Conservation (phyloP, 1,284 basidiomycete species). For the Microbotryum saponariae region DNA sequence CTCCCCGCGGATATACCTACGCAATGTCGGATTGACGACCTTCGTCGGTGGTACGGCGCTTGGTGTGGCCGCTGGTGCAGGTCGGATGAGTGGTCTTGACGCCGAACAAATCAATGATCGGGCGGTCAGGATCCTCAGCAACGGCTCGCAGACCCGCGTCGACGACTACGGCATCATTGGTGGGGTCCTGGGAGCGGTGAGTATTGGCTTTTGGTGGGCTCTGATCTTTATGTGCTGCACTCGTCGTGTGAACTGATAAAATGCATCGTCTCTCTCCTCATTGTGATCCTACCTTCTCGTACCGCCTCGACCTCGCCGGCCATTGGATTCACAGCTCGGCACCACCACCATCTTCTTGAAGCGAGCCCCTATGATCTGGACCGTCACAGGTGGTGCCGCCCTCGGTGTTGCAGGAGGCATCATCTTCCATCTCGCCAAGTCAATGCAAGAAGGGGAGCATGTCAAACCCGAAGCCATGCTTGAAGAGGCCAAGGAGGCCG, state of each 20-base stretch:
- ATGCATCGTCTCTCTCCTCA: neutral
- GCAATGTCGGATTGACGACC: too few relatives aligned
- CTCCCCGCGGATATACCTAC: too few relatives aligned
- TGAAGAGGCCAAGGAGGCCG: constrained; percentile 5
- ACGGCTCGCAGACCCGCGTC: constrained; percentile 3
- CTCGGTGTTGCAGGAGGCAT: constrained; percentile 31
- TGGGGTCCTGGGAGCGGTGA: constrained; percentile 12
- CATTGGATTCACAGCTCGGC: constrained; percentile 10
- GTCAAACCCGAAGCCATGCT: constrained; percentile 2
- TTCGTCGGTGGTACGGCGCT: too few relatives aligned
- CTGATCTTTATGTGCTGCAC: neutral
- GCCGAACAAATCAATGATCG: constrained; percentile 2
- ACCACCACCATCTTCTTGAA: constrained; percentile 28
- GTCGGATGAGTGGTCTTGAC: neutral
- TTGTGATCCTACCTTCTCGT: neutral
- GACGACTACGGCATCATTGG: constrained; percentile 16
- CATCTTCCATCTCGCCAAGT: constrained; percentile 18
- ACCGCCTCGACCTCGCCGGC: too few relatives aligned
- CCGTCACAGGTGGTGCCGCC: constrained; percentile 18
- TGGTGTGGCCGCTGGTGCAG: too few relatives aligned
- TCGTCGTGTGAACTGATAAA: neutral
- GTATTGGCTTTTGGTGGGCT: neutral
- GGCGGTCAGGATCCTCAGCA: constrained; percentile 1
- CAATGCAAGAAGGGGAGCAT: constrained; percentile 8
- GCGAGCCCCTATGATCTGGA: constrained; percentile 23